phyloP scores from a whole-genome alignment of 192 early-diverging fungal species.

The Coemansia sp. region DNA sequence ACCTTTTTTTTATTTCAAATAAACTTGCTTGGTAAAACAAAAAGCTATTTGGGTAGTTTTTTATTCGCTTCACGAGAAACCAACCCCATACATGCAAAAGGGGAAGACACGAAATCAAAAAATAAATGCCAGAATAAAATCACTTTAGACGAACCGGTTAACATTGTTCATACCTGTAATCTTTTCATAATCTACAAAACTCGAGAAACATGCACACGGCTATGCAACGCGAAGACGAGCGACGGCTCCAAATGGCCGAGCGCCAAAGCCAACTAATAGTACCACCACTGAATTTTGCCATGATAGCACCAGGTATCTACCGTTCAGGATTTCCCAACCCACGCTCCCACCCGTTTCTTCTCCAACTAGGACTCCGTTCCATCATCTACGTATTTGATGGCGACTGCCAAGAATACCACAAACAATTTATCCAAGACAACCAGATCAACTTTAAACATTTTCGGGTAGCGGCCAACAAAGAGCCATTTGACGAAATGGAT shows the following conservation, averaged over 20 bases:
- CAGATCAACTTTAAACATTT: constrained; percentile 78
- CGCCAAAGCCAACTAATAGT: constrained; percentile 63
- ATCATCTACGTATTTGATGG: constrained; percentile 84
- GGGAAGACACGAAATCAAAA: background rate
- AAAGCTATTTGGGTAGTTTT: background rate
- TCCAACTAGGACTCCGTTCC: constrained; percentile 77
- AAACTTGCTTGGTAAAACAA: background rate
- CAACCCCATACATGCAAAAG: background rate
- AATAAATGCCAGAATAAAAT: background rate
- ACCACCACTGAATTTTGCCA: constrained; percentile 92
- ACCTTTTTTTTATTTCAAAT: background rate
- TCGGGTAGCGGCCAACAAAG: constrained; percentile 84
- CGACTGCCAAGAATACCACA: constrained; percentile 69
- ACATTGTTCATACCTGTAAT: background rate
- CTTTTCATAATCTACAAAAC: constrained; percentile 1
- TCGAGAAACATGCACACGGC: constrained; percentile 1
- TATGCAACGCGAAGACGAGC: constrained; percentile 26
- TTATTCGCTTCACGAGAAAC: background rate
- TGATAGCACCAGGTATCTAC: constrained; percentile 91
- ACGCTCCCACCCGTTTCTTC: constrained; percentile 87
- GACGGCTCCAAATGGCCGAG: constrained; percentile 27
- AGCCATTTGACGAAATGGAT: constrained; percentile 53
- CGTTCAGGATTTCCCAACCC: constrained; percentile 91
- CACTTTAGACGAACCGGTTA: background rate
- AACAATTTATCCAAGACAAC: constrained; percentile 71